phyloP scores from a whole-genome alignment of 2,329 filamentous ascomycete species.

The Xylaria sp. region DNA sequence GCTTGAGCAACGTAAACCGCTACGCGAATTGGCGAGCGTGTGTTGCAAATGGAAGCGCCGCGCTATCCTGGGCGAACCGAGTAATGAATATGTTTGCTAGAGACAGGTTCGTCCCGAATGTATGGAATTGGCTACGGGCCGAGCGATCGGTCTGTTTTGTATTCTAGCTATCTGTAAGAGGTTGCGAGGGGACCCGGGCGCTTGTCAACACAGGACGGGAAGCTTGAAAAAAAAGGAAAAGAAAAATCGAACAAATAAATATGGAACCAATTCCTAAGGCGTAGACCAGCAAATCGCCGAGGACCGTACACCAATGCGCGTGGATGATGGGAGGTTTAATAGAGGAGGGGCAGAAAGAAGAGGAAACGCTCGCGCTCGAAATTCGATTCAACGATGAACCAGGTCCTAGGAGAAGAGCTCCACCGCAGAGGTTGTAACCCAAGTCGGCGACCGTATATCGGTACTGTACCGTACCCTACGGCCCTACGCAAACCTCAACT shows the following conservation, averaged over 20 bases:
- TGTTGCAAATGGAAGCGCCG: constrained; percentile 36
- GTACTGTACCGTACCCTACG: background rate
- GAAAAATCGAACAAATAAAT: constrained; percentile 3
- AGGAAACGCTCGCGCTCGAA: constrained; percentile 40
- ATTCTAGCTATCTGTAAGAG: constrained; percentile 21
- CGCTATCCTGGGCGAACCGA: constrained; percentile 33
- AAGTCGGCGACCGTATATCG: constrained; percentile 31
- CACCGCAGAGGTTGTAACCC: constrained; percentile 40
- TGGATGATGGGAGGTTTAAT: constrained; percentile 37
- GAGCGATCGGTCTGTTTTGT: constrained; percentile 12
- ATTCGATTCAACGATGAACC: constrained; percentile 31
- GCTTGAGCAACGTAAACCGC: constrained; percentile 35
- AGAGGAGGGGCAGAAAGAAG: constrained; percentile 44
- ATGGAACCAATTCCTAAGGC: constrained; percentile 10
- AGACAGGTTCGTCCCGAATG: constrained; percentile 28
- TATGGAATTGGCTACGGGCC: constrained; percentile 30
- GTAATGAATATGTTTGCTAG: constrained; percentile 33
- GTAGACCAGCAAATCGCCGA: constrained; percentile 37
- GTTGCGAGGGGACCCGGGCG: constrained; percentile 11
- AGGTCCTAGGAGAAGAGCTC: constrained; percentile 35
- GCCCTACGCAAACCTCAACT: background rate
- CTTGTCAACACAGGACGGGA: background rate
- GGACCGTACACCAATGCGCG: constrained; percentile 31
- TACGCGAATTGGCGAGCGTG: constrained; percentile 29
- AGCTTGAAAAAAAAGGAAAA: background rate